Conservation (phyloP, 148 eudicot species). For the Silene latifolia region DNA sequence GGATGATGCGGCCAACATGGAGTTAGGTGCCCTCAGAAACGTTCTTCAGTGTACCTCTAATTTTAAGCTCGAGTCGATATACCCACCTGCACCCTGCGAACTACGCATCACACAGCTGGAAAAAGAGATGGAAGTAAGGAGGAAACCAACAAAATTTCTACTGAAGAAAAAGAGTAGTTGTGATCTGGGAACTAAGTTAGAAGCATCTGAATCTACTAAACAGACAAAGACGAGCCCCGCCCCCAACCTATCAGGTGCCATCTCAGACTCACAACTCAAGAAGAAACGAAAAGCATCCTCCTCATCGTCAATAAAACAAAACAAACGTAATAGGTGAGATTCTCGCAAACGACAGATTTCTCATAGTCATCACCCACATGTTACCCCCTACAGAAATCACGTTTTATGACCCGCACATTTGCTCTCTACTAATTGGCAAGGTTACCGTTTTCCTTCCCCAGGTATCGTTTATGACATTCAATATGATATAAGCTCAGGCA, state of each 20-base stretch:
- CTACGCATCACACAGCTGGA: conserved; percentile 8
- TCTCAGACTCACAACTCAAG: not conserved
- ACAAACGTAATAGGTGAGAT: not conserved
- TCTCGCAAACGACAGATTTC: not conserved
- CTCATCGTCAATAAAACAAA: not conserved
- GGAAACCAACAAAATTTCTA: not conserved
- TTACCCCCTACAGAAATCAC: not conserved
- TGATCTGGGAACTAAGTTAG: not conserved
- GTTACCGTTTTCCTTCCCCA: not conserved
- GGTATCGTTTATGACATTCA: not conserved
- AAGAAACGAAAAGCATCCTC: conserved; percentile 14
- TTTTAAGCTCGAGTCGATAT: conserved; percentile 8
- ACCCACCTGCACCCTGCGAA: not conserved
- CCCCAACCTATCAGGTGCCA: not conserved
- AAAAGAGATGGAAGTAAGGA: conserved; percentile 6
- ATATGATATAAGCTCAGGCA: not conserved
- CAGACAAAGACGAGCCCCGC: not conserved
- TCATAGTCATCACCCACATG: not conserved
- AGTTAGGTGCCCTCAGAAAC: conserved; percentile 7
- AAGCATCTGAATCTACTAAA: not conserved
- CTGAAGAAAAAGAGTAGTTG: not conserved
- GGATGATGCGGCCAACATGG: conserved; percentile 14
- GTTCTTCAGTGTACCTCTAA: not conserved
- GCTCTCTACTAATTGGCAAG: not conserved
- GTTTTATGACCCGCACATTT: not conserved